Evolutionary conservation across 441 rosid species (phyloP).

Genomic region (Populus hybrid): DNA sequence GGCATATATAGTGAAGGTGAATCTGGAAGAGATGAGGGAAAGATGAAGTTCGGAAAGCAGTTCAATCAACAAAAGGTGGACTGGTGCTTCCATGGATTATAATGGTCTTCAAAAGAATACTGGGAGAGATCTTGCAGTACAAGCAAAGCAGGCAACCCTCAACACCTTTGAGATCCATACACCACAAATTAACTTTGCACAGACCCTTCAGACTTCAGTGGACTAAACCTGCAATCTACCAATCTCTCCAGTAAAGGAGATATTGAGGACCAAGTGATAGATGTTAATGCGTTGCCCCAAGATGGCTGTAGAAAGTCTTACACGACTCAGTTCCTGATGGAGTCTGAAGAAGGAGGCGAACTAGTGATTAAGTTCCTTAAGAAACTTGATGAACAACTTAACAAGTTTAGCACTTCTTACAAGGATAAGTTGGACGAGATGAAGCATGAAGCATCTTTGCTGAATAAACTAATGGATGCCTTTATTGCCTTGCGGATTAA

Average conservation of each 20-base stretch:
- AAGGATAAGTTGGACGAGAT: constrained; percentile 50
- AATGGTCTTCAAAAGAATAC: constrained; percentile 40
- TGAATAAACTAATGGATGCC: constrained; percentile 65
- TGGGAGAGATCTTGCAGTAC: constrained; percentile 32
- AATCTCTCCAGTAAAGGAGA: constrained; percentile 26
- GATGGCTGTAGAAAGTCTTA: constrained; percentile 28
- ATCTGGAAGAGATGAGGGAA: background rate
- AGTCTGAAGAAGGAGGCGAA: constrained; percentile 45
- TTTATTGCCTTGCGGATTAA: constrained; percentile 52
- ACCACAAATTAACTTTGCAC: constrained; percentile 28
- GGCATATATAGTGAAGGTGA: background rate
- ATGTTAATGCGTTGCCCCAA: constrained; percentile 32
- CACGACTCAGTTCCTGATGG: constrained; percentile 40
- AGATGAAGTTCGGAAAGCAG: constrained; percentile 63
- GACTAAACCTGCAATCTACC: constrained; percentile 25
- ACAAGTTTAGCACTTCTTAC: constrained; percentile 57
- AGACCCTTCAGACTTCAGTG: constrained; percentile 35
- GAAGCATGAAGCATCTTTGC: constrained; percentile 25
- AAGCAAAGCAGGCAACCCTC: constrained; percentile 29
- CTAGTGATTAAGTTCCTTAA: constrained; percentile 43
- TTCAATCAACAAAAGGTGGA: constrained; percentile 71
- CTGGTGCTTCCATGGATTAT: constrained; percentile 63
- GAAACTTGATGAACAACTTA: constrained; percentile 66
- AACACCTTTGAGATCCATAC: constrained; percentile 29
- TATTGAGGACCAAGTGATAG: constrained; percentile 51